phyloP scores from a whole-genome alignment of 2,329 filamentous ascomycete genomes.

The Talaromyces sp. region DNA sequence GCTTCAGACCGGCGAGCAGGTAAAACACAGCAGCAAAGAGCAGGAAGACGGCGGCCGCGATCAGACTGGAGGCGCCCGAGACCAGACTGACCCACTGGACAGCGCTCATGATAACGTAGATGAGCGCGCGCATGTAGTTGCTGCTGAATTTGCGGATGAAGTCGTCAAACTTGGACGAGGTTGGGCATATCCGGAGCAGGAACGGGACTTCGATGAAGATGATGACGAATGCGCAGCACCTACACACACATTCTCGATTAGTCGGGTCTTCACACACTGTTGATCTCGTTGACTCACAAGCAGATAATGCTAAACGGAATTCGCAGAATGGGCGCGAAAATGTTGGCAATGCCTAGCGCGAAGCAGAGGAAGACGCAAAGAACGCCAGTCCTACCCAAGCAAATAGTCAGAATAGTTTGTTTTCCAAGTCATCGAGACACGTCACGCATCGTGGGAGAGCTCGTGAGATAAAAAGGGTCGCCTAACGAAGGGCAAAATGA shows the following conservation, averaged over 20 bases:
- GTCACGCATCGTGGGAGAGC: background rate
- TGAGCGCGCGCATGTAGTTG: slow-evolving; percentile 90
- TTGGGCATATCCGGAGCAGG: slow-evolving; percentile 95
- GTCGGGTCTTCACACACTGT: slow-evolving; percentile 19
- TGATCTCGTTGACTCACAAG: slow-evolving; percentile 41
- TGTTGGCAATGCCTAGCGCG: slow-evolving; percentile 63
- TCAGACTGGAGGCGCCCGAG: slow-evolving; percentile 61
- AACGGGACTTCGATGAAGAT: slow-evolving; percentile 88
- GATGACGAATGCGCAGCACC: slow-evolving; percentile 66
- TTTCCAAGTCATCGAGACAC: background rate
- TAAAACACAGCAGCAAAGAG: slow-evolving; percentile 77
- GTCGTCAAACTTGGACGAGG: slow-evolving; percentile 79
- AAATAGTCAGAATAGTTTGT: slow-evolving; percentile 1
- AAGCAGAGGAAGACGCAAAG: slow-evolving; percentile 61
- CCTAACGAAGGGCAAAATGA: background rate
- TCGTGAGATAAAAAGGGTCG: background rate
- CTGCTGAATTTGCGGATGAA: slow-evolving; percentile 90
- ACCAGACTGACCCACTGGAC: slow-evolving; percentile 81
- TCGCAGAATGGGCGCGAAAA: slow-evolving; percentile 55
- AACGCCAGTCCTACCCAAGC: slow-evolving; percentile 41
- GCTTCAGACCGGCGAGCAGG: slow-evolving; percentile 39
- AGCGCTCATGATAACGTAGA: slow-evolving; percentile 75
- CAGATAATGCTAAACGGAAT: slow-evolving; percentile 58
- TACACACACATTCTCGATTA: slow-evolving; percentile 31
- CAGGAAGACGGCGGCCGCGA: slow-evolving; percentile 80